Evolutionary conservation across 73 alveolate species (phyloP).

Genomic region (Paramecium sexaurelia): DNA sequence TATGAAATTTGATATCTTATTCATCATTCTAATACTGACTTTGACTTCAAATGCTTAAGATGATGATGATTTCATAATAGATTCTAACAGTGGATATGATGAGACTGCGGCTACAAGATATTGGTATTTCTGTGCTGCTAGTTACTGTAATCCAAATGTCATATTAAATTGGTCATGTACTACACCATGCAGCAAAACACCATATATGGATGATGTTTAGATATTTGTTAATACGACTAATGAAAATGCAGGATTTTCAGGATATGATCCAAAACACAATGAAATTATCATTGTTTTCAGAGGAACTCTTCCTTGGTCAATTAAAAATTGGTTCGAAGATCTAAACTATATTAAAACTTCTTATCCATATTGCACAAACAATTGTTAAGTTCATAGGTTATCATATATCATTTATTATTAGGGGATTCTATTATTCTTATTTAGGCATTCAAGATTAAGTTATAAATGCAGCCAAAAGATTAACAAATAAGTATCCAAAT

Average conservation of each 20-base stretch:
- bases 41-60: neutral
- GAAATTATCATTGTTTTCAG: conserved; percentile 54
- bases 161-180: conserved; percentile 41
- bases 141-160: conserved; percentile 10
- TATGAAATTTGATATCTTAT: neutral
- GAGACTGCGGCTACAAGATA: neutral
- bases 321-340: conserved; percentile 64
- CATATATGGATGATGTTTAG: conserved; percentile 35
- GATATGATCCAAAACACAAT: conserved; percentile 51
- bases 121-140: conserved; percentile 25
- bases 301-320: conserved; percentile 70
- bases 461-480: neutral
- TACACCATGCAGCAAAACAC: conserved; percentile 41
- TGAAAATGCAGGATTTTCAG: conserved; percentile 54
- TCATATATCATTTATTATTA: neutral
- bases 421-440: conserved; percentile 48
- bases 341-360: conserved; percentile 34
- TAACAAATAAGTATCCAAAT: conserved; percentile 1
- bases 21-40: neutral
- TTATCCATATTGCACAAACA: conserved; percentile 36
- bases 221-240: neutral
- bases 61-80: neutral
- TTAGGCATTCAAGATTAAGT: neutral
- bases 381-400: conserved; percentile 47
- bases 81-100: neutral